phyloP scores from a whole-genome alignment of 1,139 yeast genomes.

The Hemisphaericaspora lyxosophila region DNA sequence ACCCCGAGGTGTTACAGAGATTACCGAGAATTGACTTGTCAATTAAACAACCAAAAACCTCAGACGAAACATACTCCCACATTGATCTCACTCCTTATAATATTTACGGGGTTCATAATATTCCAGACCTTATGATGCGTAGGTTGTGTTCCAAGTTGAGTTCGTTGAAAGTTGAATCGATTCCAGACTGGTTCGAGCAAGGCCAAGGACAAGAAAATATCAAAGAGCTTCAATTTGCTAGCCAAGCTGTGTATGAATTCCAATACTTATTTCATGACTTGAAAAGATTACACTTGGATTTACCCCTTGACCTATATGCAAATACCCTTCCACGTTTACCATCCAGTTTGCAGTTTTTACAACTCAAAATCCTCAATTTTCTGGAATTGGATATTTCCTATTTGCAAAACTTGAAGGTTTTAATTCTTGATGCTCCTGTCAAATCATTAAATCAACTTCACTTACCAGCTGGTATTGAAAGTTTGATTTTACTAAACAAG shows the following conservation, averaged over 20 bases:
- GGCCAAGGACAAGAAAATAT: background rate
- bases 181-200: too few relatives aligned
- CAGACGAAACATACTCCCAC: too few relatives aligned
- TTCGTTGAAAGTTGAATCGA: too few relatives aligned
- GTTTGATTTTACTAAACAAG: background rate
- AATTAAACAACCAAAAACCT: too few relatives aligned
- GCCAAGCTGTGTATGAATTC: background rate
- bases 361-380: background rate
- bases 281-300: background rate
- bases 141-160: too few relatives aligned
- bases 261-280: background rate
- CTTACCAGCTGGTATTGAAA: background rate
- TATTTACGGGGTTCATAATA: too few relatives aligned
- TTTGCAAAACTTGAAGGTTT: background rate
- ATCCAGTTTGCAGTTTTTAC: background rate
- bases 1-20: background rate
- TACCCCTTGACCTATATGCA: background rate
- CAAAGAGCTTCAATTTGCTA: background rate
- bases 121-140: too few relatives aligned
- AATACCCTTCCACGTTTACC: background rate
- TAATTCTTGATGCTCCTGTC: background rate
- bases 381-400: background rate
- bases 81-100: too few relatives aligned
- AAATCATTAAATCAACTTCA: background rate
- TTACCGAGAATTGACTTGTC: background rate